Evolutionary conservation across 73 alveolate genomes (phyloP).

Genomic region (Durusdinium trenchii): DNA sequence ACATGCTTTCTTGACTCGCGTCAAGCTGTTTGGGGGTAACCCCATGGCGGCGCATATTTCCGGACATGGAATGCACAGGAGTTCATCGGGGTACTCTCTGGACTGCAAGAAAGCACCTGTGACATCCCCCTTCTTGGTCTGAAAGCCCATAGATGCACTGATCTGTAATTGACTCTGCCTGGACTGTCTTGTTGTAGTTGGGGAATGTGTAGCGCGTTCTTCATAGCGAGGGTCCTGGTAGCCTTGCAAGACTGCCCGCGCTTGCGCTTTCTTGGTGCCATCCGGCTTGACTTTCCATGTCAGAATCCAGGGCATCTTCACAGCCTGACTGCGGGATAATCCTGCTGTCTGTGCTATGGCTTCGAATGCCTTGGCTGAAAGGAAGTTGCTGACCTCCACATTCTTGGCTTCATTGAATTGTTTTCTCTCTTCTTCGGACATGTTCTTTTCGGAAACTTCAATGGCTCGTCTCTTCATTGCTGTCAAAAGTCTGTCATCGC

Average conservation of each 20-base stretch:
- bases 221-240: constrained; percentile 29
- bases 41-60: neutral
- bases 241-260: neutral
- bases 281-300: neutral
- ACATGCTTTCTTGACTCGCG: neutral
- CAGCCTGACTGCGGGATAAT: neutral
- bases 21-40: neutral
- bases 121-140: neutral
- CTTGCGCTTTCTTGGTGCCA: neutral
- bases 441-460: too few relatives aligned
- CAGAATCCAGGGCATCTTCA: constrained; percentile 28
- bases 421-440: too few relatives aligned
- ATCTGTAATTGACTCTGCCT: neutral
- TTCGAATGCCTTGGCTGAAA: constrained; percentile 18
- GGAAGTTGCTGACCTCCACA: constrained; percentile 48
- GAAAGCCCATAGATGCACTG: neutral
- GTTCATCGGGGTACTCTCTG: neutral
- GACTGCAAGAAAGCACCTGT: constrained; percentile 10
- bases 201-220: neutral
- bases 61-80: neutral
- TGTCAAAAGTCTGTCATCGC: too few relatives aligned
- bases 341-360: neutral
- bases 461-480: too few relatives aligned
- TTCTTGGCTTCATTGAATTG: too few relatives aligned
- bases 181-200: neutral